These are phyloP conservation scores for Limtongia smithiae DNA, from an alignment of 805 yeast genomes.

Conservation along the genomic window DNA sequence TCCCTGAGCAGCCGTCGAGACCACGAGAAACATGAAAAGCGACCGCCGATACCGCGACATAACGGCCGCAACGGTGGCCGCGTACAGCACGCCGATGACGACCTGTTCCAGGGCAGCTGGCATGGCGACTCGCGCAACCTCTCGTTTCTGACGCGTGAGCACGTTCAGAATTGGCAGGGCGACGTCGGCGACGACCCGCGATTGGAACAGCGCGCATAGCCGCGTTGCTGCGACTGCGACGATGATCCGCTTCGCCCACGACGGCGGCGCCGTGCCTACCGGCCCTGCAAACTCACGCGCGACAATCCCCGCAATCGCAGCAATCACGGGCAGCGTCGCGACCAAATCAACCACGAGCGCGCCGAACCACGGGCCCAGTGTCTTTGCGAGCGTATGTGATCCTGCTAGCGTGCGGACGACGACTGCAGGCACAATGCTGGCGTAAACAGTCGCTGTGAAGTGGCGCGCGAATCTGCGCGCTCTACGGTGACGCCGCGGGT, in stretches of 20 bases:
- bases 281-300: conserved; percentile 5
- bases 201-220: conserved; percentile 7
- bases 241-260: conserved; percentile 6
- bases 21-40: not conserved
- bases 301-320: conserved; percentile 7
- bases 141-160: not conserved
- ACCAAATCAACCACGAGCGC: conserved; percentile 11
- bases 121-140: not conserved
- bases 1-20: not conserved
- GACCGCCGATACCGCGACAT: conserved; percentile 2
- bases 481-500: not conserved
- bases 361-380: conserved; percentile 18
- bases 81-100: not conserved
- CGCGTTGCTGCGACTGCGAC: conserved; percentile 11
- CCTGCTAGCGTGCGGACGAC: conserved; percentile 3
- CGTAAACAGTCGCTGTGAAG: not conserved
- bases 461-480: not conserved
- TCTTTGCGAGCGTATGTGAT: not conserved
- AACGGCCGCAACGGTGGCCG: conserved; percentile 3
- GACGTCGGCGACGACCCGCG: conserved; percentile 4
- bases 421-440: not conserved
- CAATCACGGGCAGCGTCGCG: conserved; percentile 10
- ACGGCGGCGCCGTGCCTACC: conserved; percentile 1
- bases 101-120: conserved; percentile 7
- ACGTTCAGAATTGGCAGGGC: conserved; percentile 5